These are phyloP conservation scores for Lepraria neglecta DNA, from an alignment of 495 filamentous ascomycete genomes.

Conservation along the genomic window DNA sequence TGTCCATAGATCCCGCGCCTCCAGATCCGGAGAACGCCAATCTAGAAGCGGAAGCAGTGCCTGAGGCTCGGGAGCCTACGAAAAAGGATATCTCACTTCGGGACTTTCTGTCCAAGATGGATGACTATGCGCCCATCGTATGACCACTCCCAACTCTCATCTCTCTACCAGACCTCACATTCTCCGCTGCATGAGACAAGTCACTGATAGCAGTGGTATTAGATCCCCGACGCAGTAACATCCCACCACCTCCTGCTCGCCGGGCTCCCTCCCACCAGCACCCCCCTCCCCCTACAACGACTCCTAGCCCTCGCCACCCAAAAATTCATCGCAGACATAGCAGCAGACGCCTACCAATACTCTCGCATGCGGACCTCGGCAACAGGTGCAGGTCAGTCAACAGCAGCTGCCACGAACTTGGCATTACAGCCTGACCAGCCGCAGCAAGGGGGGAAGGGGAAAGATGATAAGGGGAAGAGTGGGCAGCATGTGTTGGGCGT, in stretches of 20 bases:
- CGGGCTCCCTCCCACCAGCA: slow-evolving; percentile 78
- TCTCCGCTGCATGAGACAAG: background rate
- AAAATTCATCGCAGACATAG: slow-evolving; percentile 96
- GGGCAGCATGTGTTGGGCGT: slow-evolving; percentile 60
- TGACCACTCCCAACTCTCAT: background rate
- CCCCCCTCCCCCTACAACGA: slow-evolving; percentile 79
- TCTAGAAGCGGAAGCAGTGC: slow-evolving; percentile 21
- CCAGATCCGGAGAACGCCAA: slow-evolving; percentile 25
- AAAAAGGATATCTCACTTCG: slow-evolving; percentile 87
- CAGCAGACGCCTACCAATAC: slow-evolving; percentile 96
- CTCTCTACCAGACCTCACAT: background rate
- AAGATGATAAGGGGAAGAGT: slow-evolving; percentile 59
- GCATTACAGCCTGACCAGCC: slow-evolving; percentile 30
- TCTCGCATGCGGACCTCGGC: slow-evolving; percentile 88
- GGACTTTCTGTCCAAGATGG: slow-evolving; percentile 92
- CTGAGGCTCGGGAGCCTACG: slow-evolving; percentile 48
- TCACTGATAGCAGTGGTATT: slow-evolving; percentile 25
- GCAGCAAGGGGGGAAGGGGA: slow-evolving; percentile 56
- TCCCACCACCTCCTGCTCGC: slow-evolving; percentile 95
- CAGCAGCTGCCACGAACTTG: slow-evolving; percentile 43
- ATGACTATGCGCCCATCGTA: slow-evolving; percentile 97
- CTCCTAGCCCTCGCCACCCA: slow-evolving; percentile 93
- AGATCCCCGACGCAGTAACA: slow-evolving; percentile 98
- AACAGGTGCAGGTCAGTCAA: slow-evolving; percentile 62
- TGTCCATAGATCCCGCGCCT: slow-evolving; percentile 31